These are phyloP conservation scores for Gorgonomyces haynaldii DNA, from an alignment of 192 early-diverging fungal genomes.

Conservation along the genomic window DNA sequence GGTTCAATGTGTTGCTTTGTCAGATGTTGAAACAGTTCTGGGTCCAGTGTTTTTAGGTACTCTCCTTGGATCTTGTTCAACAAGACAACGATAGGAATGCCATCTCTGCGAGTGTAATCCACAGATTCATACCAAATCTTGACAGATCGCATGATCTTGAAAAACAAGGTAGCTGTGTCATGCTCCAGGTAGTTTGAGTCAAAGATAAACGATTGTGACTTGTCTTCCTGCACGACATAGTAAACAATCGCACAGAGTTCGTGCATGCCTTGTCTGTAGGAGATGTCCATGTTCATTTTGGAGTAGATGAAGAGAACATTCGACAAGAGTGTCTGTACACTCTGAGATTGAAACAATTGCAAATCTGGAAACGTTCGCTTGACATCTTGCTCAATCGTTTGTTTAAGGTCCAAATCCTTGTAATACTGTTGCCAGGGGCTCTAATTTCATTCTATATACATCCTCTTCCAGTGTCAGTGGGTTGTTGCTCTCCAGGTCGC, in stretches of 20 bases:
- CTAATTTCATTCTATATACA: slow-evolving; percentile 31
- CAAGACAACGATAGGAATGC: slow-evolving; percentile 57
- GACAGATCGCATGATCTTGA: slow-evolving; percentile 64
- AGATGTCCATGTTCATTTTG: slow-evolving; percentile 75
- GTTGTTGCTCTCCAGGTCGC: slow-evolving; percentile 64
- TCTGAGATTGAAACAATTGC: slow-evolving; percentile 55
- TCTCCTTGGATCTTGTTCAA: slow-evolving; percentile 63
- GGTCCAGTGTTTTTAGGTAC: slow-evolving; percentile 58
- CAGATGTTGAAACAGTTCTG: slow-evolving; percentile 59
- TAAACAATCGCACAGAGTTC: slow-evolving; percentile 81
- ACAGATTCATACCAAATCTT: slow-evolving; percentile 78
- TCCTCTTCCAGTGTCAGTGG: slow-evolving; percentile 77
- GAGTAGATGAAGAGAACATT: slow-evolving; percentile 87
- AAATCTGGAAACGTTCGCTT: slow-evolving; percentile 90
- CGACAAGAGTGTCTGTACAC: slow-evolving; percentile 55
- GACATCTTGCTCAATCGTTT: slow-evolving; percentile 82
- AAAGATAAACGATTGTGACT: slow-evolving; percentile 38
- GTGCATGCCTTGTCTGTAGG: slow-evolving; percentile 98
- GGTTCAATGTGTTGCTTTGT: slow-evolving; percentile 72
- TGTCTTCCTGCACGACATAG: slow-evolving; percentile 63
- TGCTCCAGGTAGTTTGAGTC: slow-evolving; percentile 71
- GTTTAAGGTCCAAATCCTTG: slow-evolving; percentile 69
- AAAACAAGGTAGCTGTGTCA: slow-evolving; percentile 75
- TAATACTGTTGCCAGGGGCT: slow-evolving; percentile 94
- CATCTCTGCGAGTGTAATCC: not conserved